Evolutionary conservation across 768 basidiomycete genomes (phyloP).

Genomic region (Lactarius hengduanensis): DNA sequence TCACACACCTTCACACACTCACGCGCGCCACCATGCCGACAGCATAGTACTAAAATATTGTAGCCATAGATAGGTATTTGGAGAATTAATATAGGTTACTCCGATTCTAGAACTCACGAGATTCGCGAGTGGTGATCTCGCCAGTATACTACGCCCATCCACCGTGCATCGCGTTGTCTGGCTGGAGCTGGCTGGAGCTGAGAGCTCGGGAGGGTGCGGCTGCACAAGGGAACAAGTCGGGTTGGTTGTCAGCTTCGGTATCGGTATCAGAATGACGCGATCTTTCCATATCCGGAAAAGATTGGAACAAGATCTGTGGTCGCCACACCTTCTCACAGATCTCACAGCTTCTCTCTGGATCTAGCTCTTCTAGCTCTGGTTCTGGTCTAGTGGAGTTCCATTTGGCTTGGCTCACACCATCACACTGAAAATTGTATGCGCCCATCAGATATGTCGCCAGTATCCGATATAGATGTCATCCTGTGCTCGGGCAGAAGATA

Average conservation of each 20-base stretch:
- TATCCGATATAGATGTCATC: not conserved
- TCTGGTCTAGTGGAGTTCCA: not conserved
- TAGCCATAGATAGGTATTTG: conserved; percentile 17
- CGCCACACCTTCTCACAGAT: not conserved
- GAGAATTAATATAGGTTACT: conserved; percentile 4
- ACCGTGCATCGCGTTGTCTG: not conserved
- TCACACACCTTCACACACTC: not conserved
- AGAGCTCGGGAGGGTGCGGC: not conserved
- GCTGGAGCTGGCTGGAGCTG: not conserved
- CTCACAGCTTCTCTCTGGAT: not conserved
- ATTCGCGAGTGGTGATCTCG: not conserved
- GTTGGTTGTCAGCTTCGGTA: not conserved
- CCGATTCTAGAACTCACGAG: not conserved
- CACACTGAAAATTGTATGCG: not conserved
- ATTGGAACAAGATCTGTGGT: too few relatives aligned
- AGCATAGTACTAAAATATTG: conserved; percentile 10
- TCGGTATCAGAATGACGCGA: not conserved
- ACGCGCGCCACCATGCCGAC: not conserved
- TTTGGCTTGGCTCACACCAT: not conserved
- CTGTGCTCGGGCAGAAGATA: not conserved
- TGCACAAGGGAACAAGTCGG: not conserved
- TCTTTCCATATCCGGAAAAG: conserved; percentile 1
- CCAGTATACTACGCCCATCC: not conserved
- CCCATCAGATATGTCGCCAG: not conserved
- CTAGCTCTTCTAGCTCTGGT: not conserved